Percentiles rank a stretch among this genome's conserved stretches.
Conservation (phyloP, 768 basidiomycete genomes). For the Mrakia frigida region DNA sequence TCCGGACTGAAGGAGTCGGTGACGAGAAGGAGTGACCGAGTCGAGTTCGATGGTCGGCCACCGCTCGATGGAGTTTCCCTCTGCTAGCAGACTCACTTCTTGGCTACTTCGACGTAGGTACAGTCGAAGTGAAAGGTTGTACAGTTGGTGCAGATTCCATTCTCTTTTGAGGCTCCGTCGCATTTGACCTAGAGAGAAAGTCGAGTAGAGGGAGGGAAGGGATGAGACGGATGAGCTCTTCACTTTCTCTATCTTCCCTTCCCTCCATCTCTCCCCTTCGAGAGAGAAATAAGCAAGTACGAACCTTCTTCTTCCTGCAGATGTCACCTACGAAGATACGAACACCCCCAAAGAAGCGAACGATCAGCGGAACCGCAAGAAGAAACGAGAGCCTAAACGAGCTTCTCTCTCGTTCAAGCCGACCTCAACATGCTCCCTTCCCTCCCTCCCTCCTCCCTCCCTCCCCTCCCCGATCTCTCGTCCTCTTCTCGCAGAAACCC, state of each 20-base stretch:
- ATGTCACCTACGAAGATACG: constrained; percentile 40
- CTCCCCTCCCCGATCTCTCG: background rate
- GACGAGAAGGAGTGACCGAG: background rate
- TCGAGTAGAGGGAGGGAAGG: constrained; percentile 49
- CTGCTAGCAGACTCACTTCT: constrained; percentile 43
- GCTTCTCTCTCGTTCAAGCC: background rate
- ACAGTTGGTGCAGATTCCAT: constrained; percentile 63
- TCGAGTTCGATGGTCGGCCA: no score
- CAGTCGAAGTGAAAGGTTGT: constrained; percentile 57
- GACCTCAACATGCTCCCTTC: background rate
- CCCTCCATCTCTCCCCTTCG: background rate
- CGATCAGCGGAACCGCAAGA: background rate
- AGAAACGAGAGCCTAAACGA: background rate
- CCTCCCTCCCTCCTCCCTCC: background rate
- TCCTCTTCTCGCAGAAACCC: no score
- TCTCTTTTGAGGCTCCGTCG: constrained; percentile 46
- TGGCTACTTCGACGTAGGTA: constrained; percentile 61
- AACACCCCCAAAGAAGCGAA: background rate
- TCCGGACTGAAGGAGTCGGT: background rate
- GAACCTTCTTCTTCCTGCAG: constrained; percentile 72
- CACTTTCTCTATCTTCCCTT: background rate
- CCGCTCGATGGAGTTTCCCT: background rate
- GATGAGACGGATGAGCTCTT: constrained; percentile 24
- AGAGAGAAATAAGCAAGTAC: constrained; percentile 42
- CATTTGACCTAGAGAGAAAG: constrained; percentile 52